These are phyloP conservation scores for Xerocomus amazonicus DNA, from an alignment of 1,284 basidiomycete genomes.

Conservation along the genomic window DNA sequence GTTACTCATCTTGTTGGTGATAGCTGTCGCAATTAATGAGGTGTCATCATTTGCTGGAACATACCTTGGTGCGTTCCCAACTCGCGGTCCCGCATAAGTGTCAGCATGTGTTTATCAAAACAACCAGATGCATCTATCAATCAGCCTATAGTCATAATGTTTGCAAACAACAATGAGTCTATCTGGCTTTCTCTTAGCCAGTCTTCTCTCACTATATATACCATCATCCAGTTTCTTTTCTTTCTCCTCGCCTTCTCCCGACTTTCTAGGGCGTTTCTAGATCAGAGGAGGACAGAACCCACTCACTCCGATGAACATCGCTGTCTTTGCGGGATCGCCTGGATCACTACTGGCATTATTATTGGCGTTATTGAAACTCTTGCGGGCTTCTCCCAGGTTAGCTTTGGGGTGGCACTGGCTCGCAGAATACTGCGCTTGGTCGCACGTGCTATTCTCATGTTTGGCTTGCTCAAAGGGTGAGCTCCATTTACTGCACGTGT, in stretches of 20 bases:
- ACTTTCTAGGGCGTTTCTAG: conserved; percentile 45
- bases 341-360: conserved; percentile 57
- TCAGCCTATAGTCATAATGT: conserved; percentile 38
- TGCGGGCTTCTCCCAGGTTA: conserved; percentile 55
- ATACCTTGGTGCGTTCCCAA: conserved; percentile 45
- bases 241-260: conserved; percentile 59
- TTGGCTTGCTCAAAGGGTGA: conserved; percentile 65
- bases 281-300: conserved; percentile 50
- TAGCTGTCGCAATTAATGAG: conserved; percentile 52
- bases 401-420: conserved; percentile 50
- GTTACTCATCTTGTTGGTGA: conserved; percentile 48
- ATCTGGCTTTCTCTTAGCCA: conserved; percentile 57
- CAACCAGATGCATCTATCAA: conserved; percentile 11
- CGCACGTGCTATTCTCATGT: conserved; percentile 49
- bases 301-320: conserved; percentile 45
- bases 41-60: conserved; percentile 64
- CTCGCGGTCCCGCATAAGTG: not conserved
- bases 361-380: conserved; percentile 61
- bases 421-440: conserved; percentile 57
- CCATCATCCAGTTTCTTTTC: conserved; percentile 51
- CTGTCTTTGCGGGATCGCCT: conserved; percentile 56
- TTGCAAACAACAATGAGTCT: conserved; percentile 36
- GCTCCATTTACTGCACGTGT: conserved; percentile 13
- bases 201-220: conserved; percentile 55
- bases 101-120: conserved; percentile 7